Evolutionary conservation across 2,329 filamentous ascomycete genomes (phyloP), one percentile per base, ranked within the genome.

Genomic region (Thielaviopsis cerberus): DNA sequence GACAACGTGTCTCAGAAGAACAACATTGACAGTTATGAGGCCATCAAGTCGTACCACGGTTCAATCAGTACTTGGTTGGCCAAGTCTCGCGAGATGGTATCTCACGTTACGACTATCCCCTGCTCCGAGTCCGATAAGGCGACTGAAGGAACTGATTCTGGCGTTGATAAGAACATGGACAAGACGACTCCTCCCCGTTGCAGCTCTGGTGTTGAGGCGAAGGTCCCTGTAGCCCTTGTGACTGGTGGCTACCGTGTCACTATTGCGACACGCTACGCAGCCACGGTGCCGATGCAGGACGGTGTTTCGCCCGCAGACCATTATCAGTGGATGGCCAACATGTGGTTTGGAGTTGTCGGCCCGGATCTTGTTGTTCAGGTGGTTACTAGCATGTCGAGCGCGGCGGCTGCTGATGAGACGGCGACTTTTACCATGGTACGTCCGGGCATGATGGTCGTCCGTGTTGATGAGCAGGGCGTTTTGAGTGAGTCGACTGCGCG

Each of bases 251-350:
- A 88, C 69, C 88, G 88, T 61, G 79, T 96, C 48, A 85, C 83
- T 13, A 78, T 85, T 0, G 84, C 87, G 0, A 86, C 96, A 67
- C 74, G 76, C 53, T 91, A 85, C 67, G 86, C 89, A 1, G 81
- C 79, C 57, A 74, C 76, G 15, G 81, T 90, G 51, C 84, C 86
- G 1, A 88, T 94, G 63, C 73, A 76, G 20, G 89, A 94, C 66
- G 75, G 77, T 6, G 95, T 94, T 68, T 79, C 81, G 17, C 82
- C 86, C 0, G 77, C 86, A n/a, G 89, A 94, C 65, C 91, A 97
- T 71, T 97, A 91, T 89, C 86, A 94, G 69, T 97, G 91, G 91
- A 88, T 92, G 75, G 91, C 91, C 37, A 91, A 86, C 51, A 78
- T 96, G 23, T 97, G 91, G 91, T 82, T 90, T 10, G 88, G 88